Evolutionary conservation across 1,284 basidiomycete genomes (phyloP).

Genomic region (Microbotryum intermedium): DNA sequence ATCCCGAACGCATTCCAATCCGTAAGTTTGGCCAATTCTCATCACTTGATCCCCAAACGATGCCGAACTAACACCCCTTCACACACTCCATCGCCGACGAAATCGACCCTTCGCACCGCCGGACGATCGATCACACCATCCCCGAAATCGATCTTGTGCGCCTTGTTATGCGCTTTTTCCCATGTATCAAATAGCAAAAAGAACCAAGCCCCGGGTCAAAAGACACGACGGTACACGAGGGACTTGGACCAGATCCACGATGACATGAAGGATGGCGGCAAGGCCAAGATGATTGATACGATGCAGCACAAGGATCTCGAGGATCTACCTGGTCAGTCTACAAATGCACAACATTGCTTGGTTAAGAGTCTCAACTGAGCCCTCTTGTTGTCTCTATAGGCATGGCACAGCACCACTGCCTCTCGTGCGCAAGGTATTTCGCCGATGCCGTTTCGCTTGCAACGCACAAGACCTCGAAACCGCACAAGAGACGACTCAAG

Average conservation of each 20-base stretch:
- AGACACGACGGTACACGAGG: constrained; percentile 21
- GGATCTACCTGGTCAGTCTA: constrained; percentile 21
- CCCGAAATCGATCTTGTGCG: background rate
- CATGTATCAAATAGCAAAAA: constrained; percentile 12
- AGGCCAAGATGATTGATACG: background rate
- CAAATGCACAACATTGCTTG: too few species aligned
- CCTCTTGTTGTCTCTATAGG: constrained; percentile 1
- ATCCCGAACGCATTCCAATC: constrained; percentile 24
- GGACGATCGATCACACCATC: background rate
- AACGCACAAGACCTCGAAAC: constrained; percentile 23
- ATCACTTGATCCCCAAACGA: background rate
- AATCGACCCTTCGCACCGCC: background rate
- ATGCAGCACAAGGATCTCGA: constrained; percentile 16
- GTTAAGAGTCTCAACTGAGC: too few species aligned
- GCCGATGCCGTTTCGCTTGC: constrained; percentile 21
- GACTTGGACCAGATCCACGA: constrained; percentile 29
- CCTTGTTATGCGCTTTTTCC: background rate
- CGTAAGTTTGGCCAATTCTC: constrained; percentile 3
- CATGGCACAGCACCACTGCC: constrained; percentile 22
- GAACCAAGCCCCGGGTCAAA: constrained; percentile 25
- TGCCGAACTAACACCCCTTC: background rate
- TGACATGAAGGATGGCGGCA: constrained; percentile 25
- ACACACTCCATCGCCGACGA: background rate
- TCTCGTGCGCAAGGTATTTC: constrained; percentile 28
- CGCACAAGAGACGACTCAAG: constrained; percentile 27